phyloP scores from a whole-genome alignment of 306 rosid species.

The Cercis canadensis region DNA sequence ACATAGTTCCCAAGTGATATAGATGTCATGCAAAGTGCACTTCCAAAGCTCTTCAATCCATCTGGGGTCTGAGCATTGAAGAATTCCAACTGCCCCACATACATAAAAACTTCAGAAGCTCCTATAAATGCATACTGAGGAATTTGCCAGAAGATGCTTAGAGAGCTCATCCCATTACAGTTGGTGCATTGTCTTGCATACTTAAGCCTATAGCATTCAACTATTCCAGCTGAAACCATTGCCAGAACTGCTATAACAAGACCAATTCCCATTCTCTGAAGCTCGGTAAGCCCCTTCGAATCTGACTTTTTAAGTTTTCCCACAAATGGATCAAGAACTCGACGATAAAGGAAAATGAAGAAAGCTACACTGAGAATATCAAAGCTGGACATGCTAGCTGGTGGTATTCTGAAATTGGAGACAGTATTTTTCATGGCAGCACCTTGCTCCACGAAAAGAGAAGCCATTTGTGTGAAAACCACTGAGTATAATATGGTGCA shows the following conservation, averaged over 20 bases:
- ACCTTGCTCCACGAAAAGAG: conserved; percentile 99
- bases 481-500: conserved; percentile 97
- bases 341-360: conserved; percentile 87
- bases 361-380: conserved; percentile 88
- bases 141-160: conserved; percentile 96
- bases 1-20: conserved; percentile 96
- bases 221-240: conserved; percentile 94
- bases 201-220: conserved; percentile 84
- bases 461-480: conserved; percentile 98
- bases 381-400: conserved; percentile 99
- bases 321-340: conserved; percentile 82
- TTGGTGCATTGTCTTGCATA: conserved; percentile 68
- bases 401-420: conserved; percentile 77
- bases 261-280: conserved; percentile 97
- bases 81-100: conserved; percentile 95
- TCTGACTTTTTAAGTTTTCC: conserved; percentile 69
- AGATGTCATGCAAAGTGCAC: conserved; percentile 97
- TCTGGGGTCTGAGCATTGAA: conserved; percentile 99
- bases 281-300: conserved; percentile 82
- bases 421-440: conserved; percentile 89
- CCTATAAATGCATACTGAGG: conserved; percentile 95
- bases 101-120: conserved; percentile 99
- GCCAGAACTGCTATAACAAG: conserved; percentile 91
- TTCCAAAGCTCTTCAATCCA: conserved; percentile 95
- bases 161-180: conserved; percentile 78